These are phyloP conservation scores for Tephrocybe rancida DNA, from an alignment of 768 basidiomycete species.

Conservation along the genomic window DNA sequence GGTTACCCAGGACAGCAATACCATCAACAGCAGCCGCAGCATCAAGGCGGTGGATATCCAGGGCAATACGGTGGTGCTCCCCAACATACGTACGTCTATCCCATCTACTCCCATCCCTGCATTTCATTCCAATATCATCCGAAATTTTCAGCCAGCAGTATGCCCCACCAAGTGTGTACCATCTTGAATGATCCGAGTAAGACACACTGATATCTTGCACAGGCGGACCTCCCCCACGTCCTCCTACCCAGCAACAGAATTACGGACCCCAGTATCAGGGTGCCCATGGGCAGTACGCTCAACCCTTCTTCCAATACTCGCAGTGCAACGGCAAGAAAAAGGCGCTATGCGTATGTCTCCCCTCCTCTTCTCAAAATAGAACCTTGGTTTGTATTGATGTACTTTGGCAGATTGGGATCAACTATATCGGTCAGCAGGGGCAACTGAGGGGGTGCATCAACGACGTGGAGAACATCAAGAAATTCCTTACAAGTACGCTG, in stretches of 20 bases:
- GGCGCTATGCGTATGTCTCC: slow-evolving; percentile 73
- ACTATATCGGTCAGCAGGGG: slow-evolving; percentile 72
- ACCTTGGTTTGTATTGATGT: neutral
- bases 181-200: neutral
- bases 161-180: slow-evolving; percentile 23
- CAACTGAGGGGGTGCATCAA: slow-evolving; percentile 88
- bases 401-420: slow-evolving; percentile 76
- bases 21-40: slow-evolving; percentile 37
- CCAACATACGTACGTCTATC: slow-evolving; percentile 11
- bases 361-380: neutral
- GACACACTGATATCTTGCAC: neutral
- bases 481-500: slow-evolving; percentile 73
- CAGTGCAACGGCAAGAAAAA: slow-evolving; percentile 89
- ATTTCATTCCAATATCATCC: neutral
- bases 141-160: slow-evolving; percentile 3
- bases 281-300: slow-evolving; percentile 44
- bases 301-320: slow-evolving; percentile 83
- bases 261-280: slow-evolving; percentile 64
- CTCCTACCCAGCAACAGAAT: slow-evolving; percentile 58
- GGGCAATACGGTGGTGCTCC: slow-evolving; percentile 27
- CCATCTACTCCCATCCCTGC: neutral
- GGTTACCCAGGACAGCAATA: slow-evolving; percentile 43
- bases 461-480: slow-evolving; percentile 79
- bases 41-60: slow-evolving; percentile 25
- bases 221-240: slow-evolving; percentile 49